Evolutionary conservation across 192 early-diverging fungal species (phyloP).

Genomic region (Podila verticillata): DNA sequence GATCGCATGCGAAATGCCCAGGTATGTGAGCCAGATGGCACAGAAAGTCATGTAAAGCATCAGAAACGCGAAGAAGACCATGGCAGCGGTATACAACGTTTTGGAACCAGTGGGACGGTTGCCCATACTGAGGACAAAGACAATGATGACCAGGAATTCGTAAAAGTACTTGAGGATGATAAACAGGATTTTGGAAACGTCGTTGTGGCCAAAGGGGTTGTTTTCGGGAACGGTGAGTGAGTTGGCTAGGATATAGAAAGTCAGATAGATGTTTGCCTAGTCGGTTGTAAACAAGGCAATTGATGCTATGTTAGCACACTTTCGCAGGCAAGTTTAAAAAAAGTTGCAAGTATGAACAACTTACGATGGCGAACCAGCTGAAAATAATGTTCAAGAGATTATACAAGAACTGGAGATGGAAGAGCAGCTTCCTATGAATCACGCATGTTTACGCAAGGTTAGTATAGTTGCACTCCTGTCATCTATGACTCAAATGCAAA

Average conservation of each 20-base stretch:
- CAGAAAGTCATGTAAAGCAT: conserved; percentile 91
- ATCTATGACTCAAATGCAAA: background rate
- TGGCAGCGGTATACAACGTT: conserved; percentile 75
- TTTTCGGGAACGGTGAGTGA: conserved; percentile 54
- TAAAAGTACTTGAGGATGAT: conserved; percentile 80
- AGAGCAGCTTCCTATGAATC: conserved; percentile 69
- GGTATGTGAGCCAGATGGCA: conserved; percentile 72
- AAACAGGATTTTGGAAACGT: conserved; percentile 67
- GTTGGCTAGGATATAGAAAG: conserved; percentile 61
- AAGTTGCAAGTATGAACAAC: background rate
- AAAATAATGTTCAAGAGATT: conserved; percentile 86
- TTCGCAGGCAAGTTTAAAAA: background rate
- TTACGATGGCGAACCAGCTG: conserved; percentile 89
- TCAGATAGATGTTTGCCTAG: conserved; percentile 74
- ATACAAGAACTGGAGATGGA: conserved; percentile 85
- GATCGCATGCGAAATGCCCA: conserved; percentile 68
- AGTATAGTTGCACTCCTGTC: background rate
- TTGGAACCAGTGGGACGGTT: conserved; percentile 94
- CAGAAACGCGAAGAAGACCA: conserved; percentile 86
- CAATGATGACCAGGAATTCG: conserved; percentile 71
- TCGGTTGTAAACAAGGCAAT: background rate
- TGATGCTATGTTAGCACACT: background rate
- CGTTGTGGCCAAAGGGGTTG: conserved; percentile 51
- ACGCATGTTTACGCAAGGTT: background rate
- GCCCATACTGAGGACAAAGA: conserved; percentile 90